Conservation (phyloP, 257 asterid genomes). For the Fraxinus cuspidata region DNA sequence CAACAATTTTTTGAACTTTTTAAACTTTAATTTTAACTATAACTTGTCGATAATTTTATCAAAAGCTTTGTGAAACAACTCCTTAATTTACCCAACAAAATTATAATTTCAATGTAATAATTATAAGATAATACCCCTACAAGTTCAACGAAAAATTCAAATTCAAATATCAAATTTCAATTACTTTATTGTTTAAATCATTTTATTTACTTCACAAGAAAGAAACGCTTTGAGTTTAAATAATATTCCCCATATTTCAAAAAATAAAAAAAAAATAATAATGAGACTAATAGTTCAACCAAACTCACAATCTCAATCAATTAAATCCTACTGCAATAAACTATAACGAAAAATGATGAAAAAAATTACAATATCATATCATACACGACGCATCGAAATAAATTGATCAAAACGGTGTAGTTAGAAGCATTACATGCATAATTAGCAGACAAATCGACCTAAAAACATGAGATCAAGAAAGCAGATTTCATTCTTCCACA, state of each 20-base stretch:
- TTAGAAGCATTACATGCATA: neutral
- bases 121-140: neutral
- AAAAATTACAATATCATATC: too few relatives aligned
- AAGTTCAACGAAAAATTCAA: too few relatives aligned
- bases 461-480: neutral
- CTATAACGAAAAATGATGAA: too few relatives aligned
- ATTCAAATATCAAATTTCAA: neutral
- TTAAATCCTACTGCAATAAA: neutral
- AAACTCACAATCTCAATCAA: neutral
- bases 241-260: too few relatives aligned
- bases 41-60: too few relatives aligned
- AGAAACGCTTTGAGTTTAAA: neutral
- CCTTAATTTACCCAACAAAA: too few relatives aligned
- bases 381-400: neutral
- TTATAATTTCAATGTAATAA: too few relatives aligned
- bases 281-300: neutral
- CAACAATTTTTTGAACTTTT: too few relatives aligned
- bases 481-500: neutral
- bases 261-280: too few relatives aligned
- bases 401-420: neutral
- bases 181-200: neutral
- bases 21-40: too few relatives aligned
- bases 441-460: neutral
- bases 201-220: neutral
- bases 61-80: too few relatives aligned